phyloP scores from a whole-genome alignment of 192 early-diverging fungal species.

The Haplosporangium gracile region DNA sequence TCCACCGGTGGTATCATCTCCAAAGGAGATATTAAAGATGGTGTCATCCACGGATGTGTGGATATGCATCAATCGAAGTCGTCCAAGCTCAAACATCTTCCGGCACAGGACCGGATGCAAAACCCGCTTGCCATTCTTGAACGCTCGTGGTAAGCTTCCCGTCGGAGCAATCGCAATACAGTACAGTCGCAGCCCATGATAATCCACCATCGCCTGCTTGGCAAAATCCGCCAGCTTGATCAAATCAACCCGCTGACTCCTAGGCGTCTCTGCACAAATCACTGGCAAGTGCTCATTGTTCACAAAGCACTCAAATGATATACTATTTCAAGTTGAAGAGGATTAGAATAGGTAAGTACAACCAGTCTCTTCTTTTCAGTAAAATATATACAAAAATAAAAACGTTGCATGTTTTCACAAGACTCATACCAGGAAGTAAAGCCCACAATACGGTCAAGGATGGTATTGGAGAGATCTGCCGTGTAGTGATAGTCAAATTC shows the following conservation, averaged over 20 bases:
- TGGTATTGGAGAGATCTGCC: constrained; percentile 40
- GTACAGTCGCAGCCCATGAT: constrained; percentile 76
- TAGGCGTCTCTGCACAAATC: constrained; percentile 73
- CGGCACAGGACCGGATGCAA: constrained; percentile 77
- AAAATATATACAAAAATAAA: neutral
- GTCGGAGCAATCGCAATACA: constrained; percentile 69
- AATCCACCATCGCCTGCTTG: constrained; percentile 66
- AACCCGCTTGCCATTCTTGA: constrained; percentile 77
- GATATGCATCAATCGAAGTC: constrained; percentile 66
- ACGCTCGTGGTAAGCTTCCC: constrained; percentile 73
- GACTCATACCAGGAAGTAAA: constrained; percentile 55
- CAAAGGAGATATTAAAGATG: constrained; percentile 72
- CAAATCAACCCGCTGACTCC: constrained; percentile 58
- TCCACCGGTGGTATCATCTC: constrained; percentile 62
- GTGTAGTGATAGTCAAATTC: constrained; percentile 48
- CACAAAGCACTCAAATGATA: constrained; percentile 73
- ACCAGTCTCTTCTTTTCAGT: neutral
- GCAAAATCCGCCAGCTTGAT: constrained; percentile 66
- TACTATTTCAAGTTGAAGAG: constrained; percentile 40
- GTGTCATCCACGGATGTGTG: constrained; percentile 71
- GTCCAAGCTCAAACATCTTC: constrained; percentile 73
- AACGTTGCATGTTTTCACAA: neutral
- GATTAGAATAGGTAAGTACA: neutral
- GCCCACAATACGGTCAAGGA: constrained; percentile 47
- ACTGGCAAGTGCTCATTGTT: constrained; percentile 84